phyloP scores from a whole-genome alignment of 2,329 filamentous ascomycete genomes.

The Scedosporium minutisporum region DNA sequence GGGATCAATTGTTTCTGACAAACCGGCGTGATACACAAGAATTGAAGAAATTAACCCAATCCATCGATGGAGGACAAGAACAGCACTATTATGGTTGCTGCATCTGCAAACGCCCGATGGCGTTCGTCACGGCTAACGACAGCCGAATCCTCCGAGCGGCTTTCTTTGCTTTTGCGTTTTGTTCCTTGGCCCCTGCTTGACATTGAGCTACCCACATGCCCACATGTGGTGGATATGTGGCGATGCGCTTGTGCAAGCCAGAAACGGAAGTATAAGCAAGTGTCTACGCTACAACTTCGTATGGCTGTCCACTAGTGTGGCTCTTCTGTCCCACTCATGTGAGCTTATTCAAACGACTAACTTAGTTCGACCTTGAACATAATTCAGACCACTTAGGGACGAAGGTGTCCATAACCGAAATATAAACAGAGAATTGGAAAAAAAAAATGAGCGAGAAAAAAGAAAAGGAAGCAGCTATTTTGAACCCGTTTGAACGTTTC shows the following conservation, averaged over 20 bases:
- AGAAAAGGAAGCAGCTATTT: not conserved
- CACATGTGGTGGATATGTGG: not conserved
- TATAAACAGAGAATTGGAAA: too few species aligned
- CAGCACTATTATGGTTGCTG: not conserved
- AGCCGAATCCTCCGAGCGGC: not conserved
- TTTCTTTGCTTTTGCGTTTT: not conserved
- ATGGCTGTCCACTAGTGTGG: not conserved
- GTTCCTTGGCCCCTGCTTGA: not conserved
- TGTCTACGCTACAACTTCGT: too few species aligned
- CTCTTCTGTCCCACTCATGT: not conserved
- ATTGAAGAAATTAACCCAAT: too few species aligned
- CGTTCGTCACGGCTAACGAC: not conserved
- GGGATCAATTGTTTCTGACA: too few species aligned
- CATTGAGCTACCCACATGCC: not conserved
- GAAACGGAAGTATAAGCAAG: too few species aligned
- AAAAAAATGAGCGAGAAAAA: too few species aligned
- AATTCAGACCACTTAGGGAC: too few species aligned
- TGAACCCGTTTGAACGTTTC: not conserved
- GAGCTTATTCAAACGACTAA: constrained; percentile 1
- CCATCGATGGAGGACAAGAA: not conserved
- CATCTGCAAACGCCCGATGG: not conserved
- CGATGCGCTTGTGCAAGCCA: not conserved
- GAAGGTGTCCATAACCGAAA: too few species aligned
- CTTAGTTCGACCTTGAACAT: not conserved
- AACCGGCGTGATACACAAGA: too few species aligned